Base-by-base conservation (phyloP, 306 rosid genomes). In the Casuarina glauca region DNA sequence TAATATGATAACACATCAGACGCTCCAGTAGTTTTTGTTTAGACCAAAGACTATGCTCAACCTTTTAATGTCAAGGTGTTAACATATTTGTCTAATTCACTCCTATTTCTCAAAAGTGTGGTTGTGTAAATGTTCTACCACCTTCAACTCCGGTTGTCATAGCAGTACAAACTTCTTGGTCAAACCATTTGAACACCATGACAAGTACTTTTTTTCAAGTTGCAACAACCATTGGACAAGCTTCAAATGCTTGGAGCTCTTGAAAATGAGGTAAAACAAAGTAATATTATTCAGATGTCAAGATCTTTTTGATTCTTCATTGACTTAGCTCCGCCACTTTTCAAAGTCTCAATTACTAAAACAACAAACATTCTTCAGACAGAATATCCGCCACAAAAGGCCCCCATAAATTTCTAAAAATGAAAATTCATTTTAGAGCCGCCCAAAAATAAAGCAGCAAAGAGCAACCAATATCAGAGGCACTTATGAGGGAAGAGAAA, bases 401-500 rank as follows among this genome's bases (percentile, higher is more conserved):
- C 74, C 57, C 42, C 9, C 42, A 55, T 39, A 55, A 61, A 73
- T 64, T 58, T 39, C 54, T 69, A 53, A 55, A 80, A 44, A 54
- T 39, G 16, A 41, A 55, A 42, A 9, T 67, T 15, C 61, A 35
- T 44, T 67, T 35, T 43, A 54, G 6, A 64, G 73, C 3, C 53
- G 39, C 52, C 41, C 1, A n/a, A 55, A 63, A 49, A 45, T 15
- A 32, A 49, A 51, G 68, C 55, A 45, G 54, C 46, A 79, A 12
- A 60, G 44, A 7, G 60, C 58, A 66, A 71, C 69, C 7, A 42
- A 62, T 10, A 55, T 39, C 55, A 57, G 13, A 42, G 54, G 39
- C 36, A 55, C 6, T 35, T 77, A 26, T 39, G 63, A 51, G 46
- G 32, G 80, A 72, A 85, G 70, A 83, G 68, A 80, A 38, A 68